Percentiles rank a stretch among this genome's conserved stretches.
These are phyloP conservation scores for Plantago lanceolata DNA, from an alignment of 305 asterid species.

Conservation along the genomic window DNA sequence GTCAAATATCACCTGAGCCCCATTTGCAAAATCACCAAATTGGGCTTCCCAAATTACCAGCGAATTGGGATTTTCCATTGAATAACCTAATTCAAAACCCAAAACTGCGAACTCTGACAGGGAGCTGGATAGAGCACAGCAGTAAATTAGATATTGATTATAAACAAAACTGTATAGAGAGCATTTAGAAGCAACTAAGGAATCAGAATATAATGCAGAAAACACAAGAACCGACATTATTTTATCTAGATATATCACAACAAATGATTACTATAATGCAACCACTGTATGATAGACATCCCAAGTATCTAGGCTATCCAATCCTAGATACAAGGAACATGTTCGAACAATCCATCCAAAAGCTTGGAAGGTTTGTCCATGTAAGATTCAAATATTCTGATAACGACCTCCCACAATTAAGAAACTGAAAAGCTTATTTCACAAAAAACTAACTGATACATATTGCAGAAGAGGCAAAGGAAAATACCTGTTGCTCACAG, in stretches of 20 bases:
- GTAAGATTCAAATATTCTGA: no score
- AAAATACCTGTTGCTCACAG: slow-evolving; percentile 84
- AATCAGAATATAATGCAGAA: slow-evolving; percentile 1
- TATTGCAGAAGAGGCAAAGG: background rate
- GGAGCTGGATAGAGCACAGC: slow-evolving; percentile 48
- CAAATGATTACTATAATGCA: background rate
- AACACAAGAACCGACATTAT: background rate
- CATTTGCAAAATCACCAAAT: slow-evolving; percentile 93
- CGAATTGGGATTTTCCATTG: slow-evolving; percentile 93
- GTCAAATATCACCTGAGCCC: slow-evolving; percentile 97
- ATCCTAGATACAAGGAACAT: no score
- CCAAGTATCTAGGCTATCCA: no score
- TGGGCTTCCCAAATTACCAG: slow-evolving; percentile 97
- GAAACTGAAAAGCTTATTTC: background rate
- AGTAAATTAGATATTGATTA: slow-evolving; percentile 8
- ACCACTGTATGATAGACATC: no score
- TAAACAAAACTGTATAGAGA: slow-evolving; percentile 10
- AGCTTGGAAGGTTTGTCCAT: no score
- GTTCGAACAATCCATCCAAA: no score
- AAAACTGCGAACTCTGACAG: slow-evolving; percentile 84
- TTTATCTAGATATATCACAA: background rate
- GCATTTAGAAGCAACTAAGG: slow-evolving; percentile 13
- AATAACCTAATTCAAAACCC: slow-evolving; percentile 90
- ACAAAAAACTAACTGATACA: background rate
- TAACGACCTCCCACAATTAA: no score